Conservation (phyloP, 2,329 filamentous ascomycete species). For the Neonectria ditissima region DNA sequence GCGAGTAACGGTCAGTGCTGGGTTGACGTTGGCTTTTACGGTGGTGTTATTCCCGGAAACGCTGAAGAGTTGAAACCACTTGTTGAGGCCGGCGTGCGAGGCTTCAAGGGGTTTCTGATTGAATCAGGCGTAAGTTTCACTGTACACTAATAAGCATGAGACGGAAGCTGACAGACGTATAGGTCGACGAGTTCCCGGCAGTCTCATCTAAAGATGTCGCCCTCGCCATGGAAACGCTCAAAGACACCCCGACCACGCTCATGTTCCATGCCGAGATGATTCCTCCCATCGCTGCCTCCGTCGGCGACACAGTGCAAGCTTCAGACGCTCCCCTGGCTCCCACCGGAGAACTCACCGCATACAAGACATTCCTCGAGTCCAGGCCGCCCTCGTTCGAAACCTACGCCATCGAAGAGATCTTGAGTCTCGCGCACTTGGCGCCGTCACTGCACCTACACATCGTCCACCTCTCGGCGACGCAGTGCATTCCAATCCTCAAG, state of each 20-base stretch:
- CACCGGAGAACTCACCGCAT: slow-evolving; percentile 78
- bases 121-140: slow-evolving; percentile 85
- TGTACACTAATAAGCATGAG: not conserved
- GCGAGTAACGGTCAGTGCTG: slow-evolving; percentile 91
- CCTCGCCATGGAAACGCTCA: slow-evolving; percentile 83
- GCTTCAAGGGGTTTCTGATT: slow-evolving; percentile 98
- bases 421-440: slow-evolving; percentile 82
- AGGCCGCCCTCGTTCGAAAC: slow-evolving; percentile 92
- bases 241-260: slow-evolving; percentile 85
- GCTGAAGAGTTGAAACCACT: slow-evolving; percentile 81
- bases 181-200: slow-evolving; percentile 96
- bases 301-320: slow-evolving; percentile 79
- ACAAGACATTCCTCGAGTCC: slow-evolving; percentile 92
- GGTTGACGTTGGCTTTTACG: slow-evolving; percentile 99
- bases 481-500: slow-evolving; percentile 85
- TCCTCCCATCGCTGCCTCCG: slow-evolving; percentile 83
- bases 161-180: slow-evolving; percentile 31
- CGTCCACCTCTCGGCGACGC: slow-evolving; percentile 89
- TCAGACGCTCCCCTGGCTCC: slow-evolving; percentile 78
- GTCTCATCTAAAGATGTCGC: slow-evolving; percentile 84
- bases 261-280: slow-evolving; percentile 99
- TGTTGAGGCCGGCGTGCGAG: slow-evolving; percentile 86
- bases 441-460: slow-evolving; percentile 90
- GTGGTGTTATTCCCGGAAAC: slow-evolving; percentile 93
- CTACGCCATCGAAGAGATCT: slow-evolving; percentile 87